Evolutionary conservation across 2,329 filamentous ascomycete genomes (phyloP), one percentile per base, ranked within the genome.

Genomic region (Paecilomyces fulvus): DNA sequence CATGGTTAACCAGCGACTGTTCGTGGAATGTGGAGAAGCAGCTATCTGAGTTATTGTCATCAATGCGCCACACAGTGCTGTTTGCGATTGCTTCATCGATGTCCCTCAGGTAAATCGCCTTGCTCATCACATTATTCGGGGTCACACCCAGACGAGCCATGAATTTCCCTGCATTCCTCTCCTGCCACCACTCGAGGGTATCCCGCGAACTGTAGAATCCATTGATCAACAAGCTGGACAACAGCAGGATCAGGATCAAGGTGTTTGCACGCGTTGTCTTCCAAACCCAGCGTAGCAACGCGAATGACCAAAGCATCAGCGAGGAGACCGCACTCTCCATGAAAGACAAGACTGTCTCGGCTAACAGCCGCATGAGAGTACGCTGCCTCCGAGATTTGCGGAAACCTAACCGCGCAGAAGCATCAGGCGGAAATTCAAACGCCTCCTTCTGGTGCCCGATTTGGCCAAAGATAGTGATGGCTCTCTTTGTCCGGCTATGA

Each of bases 71-170:
- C 31, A 65, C 60, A 2, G 69, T 71, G 20, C 63, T 61, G 54
- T 70, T 70, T 20, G 75, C 67, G 53, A 83, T 75, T 14, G 82
- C 84, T 60, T 88, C 83, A 57, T 91, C 86, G 52, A 97, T 78
- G 70, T 97, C 92, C 53, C 80, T 80, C 56, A 96, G 74, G 68
- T 94, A 96, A 25, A 99, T 84, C 8, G 89, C 85, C 70, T 87
- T 90, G 73, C 87, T 89, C 89, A 96, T 92, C 60, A 87, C 82
- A 20, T 80, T 73, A 63, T 95, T 88, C 7, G 92, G 90, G 2
- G 83, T 81, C 7, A 97, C 85, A 9, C 92, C 92, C 12, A 97
- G 75, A 11, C 86, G 80, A 31, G 79, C 78, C 90, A 99, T 94
- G 70, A 92, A 96, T 46, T 80, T 85, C 14, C 81, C 82, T 1